Conservation (phyloP, 139 green algal genomes). For the Pseudopediastrum boryanum region DNA sequence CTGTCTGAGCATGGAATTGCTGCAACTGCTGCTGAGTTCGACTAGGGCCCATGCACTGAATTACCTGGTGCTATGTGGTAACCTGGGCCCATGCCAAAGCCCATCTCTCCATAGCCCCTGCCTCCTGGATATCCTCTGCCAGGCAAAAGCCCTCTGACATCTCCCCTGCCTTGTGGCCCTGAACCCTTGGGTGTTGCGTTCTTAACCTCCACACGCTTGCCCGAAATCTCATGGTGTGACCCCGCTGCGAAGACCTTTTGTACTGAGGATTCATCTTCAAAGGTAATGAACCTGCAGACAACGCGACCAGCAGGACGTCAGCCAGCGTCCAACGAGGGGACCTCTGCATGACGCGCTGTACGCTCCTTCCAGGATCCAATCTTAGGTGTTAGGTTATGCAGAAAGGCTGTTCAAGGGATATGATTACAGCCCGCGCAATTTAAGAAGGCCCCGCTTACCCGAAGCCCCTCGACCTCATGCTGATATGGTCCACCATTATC, state of each 20-base stretch:
- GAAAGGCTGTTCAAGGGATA: neutral
- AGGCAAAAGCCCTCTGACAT: neutral
- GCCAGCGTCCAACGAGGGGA: neutral
- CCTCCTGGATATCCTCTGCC: neutral
- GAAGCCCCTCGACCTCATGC: conserved; percentile 76
- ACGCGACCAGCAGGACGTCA: neutral
- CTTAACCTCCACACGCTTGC: conserved; percentile 86
- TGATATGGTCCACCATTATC: conserved; percentile 88
- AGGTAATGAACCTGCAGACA: conserved; percentile 82
- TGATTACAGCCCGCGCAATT: neutral
- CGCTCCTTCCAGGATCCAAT: neutral
- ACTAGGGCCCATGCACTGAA: neutral
- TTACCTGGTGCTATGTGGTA: neutral
- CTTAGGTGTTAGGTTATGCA: neutral
- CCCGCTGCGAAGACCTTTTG: conserved; percentile 68
- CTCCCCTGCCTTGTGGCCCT: conserved; percentile 39
- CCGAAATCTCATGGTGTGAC: conserved; percentile 73
- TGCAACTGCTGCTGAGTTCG: neutral
- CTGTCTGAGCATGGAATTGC: neutral
- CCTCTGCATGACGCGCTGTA: too few relatives aligned
- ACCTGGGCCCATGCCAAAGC: conserved; percentile 19
- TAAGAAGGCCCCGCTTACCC: conserved; percentile 51
- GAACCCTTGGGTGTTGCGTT: conserved; percentile 80
- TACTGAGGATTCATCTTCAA: conserved; percentile 73
- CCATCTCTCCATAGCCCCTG: neutral